phyloP scores from a whole-genome alignment of 441 rosid genomes.

The Cnidoscolus chayamansa region DNA sequence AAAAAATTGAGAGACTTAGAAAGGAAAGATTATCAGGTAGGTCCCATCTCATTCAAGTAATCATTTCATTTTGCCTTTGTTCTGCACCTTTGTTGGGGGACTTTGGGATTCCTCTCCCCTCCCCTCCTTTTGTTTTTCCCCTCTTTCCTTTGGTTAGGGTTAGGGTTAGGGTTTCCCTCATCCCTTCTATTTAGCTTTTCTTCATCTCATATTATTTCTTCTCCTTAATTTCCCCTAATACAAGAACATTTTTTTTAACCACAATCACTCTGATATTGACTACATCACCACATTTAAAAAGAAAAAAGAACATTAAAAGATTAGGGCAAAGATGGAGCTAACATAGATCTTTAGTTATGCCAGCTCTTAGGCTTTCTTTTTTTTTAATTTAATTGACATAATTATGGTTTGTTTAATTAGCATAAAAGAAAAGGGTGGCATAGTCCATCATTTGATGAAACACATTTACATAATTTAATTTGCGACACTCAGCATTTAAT shows the following conservation, averaged over 20 bases:
- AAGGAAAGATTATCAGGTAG: constrained; percentile 42
- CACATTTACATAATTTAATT: not conserved
- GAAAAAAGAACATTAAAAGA: no score
- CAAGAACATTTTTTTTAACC: no score
- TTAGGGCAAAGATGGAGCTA: no score
- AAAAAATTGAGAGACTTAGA: constrained; percentile 39
- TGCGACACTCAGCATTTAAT: not conserved
- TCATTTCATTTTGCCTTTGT: constrained; percentile 52
- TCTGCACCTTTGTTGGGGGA: constrained; percentile 48
- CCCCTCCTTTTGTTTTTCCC: not conserved
- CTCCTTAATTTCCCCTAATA: no score
- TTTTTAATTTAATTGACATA: not conserved
- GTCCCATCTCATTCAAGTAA: constrained; percentile 54
- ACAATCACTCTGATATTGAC: not conserved
- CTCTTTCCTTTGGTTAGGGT: not conserved
- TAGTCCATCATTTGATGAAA: not conserved
- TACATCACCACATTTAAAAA: not conserved
- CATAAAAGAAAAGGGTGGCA: not conserved
- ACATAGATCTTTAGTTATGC: no score
- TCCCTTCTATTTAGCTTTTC: no score
- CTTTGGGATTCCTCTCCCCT: constrained; percentile 47
- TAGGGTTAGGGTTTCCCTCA: not conserved
- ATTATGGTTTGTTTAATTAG: not conserved
- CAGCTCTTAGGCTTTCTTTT: no score
- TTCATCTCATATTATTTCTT: no score